A percentile compares a stretch with the other conserved stretches of the same genome.
phyloP scores from a whole-genome alignment of 2,329 filamentous ascomycete species.

The Monosporascus ibericus region DNA sequence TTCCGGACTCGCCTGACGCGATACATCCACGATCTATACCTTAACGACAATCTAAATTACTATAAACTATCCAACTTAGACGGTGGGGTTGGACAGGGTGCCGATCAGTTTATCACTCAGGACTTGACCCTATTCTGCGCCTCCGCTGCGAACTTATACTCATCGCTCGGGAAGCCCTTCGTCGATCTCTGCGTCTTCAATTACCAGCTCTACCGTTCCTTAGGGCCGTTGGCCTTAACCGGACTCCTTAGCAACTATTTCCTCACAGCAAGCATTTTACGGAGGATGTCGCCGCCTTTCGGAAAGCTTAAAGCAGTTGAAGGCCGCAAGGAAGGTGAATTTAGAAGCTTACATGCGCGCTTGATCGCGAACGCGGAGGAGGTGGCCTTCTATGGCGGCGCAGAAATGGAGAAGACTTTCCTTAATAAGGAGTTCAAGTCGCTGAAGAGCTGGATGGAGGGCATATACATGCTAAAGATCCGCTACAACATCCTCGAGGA shows the following conservation, averaged over 20 bases:
- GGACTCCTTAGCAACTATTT: constrained; percentile 91
- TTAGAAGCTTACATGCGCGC: constrained; percentile 82
- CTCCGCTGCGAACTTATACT: constrained; percentile 86
- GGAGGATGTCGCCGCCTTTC: constrained; percentile 87
- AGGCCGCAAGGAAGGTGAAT: constrained; percentile 90
- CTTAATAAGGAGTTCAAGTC: constrained; percentile 89
- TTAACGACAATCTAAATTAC: constrained; percentile 92
- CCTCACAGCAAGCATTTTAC: constrained; percentile 82
- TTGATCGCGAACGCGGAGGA: constrained; percentile 97
- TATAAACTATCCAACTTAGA: constrained; percentile 93
- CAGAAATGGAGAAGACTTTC: constrained; percentile 90
- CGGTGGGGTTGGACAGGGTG: constrained; percentile 83
- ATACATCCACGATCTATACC: constrained; percentile 95
- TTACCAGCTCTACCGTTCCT: constrained; percentile 87
- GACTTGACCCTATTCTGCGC: constrained; percentile 94
- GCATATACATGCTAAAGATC: constrained; percentile 95
- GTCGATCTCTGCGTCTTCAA: constrained; percentile 98
- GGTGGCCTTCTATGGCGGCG: constrained; percentile 93
- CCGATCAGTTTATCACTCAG: constrained; percentile 96
- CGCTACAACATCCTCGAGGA: constrained; percentile 98
- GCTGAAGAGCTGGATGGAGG: constrained; percentile 94
- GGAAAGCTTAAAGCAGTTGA: constrained; percentile 96
- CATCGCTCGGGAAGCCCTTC: constrained; percentile 92
- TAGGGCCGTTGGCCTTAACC: constrained; percentile 80
- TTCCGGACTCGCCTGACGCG: constrained; percentile 91